Percentiles rank a stretch among this genome's conserved stretches.
Evolutionary conservation across 2,329 filamentous ascomycete species (phyloP).

Genomic region (Bipolaris bicolor): DNA sequence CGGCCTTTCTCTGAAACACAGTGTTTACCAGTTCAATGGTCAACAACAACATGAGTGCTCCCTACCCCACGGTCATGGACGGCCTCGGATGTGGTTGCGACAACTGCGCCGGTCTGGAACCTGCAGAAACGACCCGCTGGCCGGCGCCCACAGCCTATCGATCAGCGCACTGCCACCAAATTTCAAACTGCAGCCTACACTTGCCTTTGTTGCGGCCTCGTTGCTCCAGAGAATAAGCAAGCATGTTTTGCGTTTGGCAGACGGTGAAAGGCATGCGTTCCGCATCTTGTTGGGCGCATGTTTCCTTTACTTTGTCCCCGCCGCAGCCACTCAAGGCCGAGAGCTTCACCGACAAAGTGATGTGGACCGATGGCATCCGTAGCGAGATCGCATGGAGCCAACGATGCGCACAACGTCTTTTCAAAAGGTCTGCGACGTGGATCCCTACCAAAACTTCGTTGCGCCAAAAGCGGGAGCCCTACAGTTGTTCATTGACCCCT

Average conservation of each 20-base stretch:
- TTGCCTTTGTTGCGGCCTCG: constrained; percentile 13
- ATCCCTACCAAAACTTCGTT: constrained; percentile 25
- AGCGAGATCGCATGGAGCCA: constrained; percentile 29
- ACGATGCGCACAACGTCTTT: constrained; percentile 24
- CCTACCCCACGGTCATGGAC: constrained; percentile 18
- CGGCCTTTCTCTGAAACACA: constrained; percentile 21
- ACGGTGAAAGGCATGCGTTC: constrained; percentile 12
- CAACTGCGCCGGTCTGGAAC: constrained; percentile 22
- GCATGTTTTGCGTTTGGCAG: constrained; percentile 16
- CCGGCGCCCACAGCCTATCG: constrained; percentile 38
- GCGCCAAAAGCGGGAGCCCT: constrained; percentile 39
- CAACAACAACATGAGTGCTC: constrained; percentile 20
- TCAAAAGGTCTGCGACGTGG: constrained; percentile 29
- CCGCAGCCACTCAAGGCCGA: constrained; percentile 30
- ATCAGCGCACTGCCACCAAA: constrained; percentile 30
- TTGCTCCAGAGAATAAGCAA: constrained; percentile 23
- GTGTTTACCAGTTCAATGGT: constrained; percentile 23
- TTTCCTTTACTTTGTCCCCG: constrained; percentile 39
- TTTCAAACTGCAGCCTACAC: constrained; percentile 36
- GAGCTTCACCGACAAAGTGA: constrained; percentile 40
- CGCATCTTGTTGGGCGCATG: constrained; percentile 19
- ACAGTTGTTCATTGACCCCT: constrained; percentile 34
- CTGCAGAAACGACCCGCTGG: constrained; percentile 22
- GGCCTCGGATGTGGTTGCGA: constrained; percentile 25
- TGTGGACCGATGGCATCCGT: constrained; percentile 36